These are phyloP conservation scores for Zygosaccharomyces sapae DNA, from an alignment of 1,139 yeast species.

Conservation along the genomic window DNA sequence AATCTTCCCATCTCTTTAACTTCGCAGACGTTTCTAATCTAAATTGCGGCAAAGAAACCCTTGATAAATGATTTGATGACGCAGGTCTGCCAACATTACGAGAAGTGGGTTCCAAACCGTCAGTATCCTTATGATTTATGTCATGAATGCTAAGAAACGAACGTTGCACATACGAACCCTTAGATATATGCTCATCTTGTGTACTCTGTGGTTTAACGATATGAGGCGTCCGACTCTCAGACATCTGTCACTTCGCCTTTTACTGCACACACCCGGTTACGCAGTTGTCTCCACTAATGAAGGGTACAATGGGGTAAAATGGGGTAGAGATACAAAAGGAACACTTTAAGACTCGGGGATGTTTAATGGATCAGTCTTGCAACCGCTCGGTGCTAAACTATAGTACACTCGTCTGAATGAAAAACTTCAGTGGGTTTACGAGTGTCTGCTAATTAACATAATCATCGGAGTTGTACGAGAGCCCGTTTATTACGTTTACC, in stretches of 20 bases:
- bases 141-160: conserved; percentile 27
- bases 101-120: neutral
- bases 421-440: too few species aligned
- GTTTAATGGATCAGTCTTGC: neutral
- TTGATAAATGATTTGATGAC: conserved; percentile 21
- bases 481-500: too few species aligned
- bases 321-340: neutral
- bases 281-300: neutral
- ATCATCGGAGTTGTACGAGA: too few species aligned
- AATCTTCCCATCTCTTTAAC: conserved; percentile 28
- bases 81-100: conserved; percentile 2
- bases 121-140: conserved; percentile 7
- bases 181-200: conserved; percentile 15
- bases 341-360: neutral
- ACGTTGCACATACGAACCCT: conserved; percentile 29
- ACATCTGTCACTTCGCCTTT: conserved; percentile 1
- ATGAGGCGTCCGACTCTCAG: neutral
- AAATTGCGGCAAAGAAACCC: conserved; percentile 37
- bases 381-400: too few species aligned
- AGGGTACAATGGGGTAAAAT: neutral
- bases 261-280: neutral
- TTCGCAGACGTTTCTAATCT: conserved; percentile 32
- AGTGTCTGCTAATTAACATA: too few species aligned
- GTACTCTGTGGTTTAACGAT: neutral
- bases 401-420: too few species aligned